phyloP scores from a whole-genome alignment of 305 asterid species.

The Rubia tinctorum region DNA sequence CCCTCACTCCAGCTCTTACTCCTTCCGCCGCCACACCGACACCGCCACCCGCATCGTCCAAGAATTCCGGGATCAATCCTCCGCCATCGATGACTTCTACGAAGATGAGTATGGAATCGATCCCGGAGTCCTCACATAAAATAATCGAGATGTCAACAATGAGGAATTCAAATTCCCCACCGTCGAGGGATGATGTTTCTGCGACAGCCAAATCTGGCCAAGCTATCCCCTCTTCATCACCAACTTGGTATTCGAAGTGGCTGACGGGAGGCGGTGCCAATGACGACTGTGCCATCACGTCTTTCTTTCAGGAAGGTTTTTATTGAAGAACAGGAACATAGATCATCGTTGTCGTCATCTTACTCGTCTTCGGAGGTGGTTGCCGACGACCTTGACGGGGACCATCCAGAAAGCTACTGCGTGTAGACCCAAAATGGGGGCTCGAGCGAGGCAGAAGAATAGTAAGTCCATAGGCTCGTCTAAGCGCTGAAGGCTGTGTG shows the following conservation, averaged over 20 bases:
- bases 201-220: slow-evolving; percentile 66
- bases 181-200: slow-evolving; percentile 65
- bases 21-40: too few species aligned
- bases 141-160: slow-evolving; percentile 19
- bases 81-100: neutral
- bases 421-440: slow-evolving; percentile 52
- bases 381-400: slow-evolving; percentile 61
- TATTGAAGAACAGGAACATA: slow-evolving; percentile 46
- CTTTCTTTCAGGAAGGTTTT: slow-evolving; percentile 60
- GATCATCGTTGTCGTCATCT: slow-evolving; percentile 41
- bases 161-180: slow-evolving; percentile 53
- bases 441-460: slow-evolving; percentile 42
- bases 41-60: too few species aligned
- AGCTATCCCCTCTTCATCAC: slow-evolving; percentile 51
- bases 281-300: slow-evolving; percentile 17
- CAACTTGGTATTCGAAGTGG: slow-evolving; percentile 21
- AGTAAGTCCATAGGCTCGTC: slow-evolving; percentile 55
- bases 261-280: neutral
- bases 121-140: neutral
- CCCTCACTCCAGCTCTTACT: too few species aligned
- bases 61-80: too few species aligned
- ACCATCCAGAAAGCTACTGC: slow-evolving; percentile 61
- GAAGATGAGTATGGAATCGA: neutral
- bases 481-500: too few species aligned
- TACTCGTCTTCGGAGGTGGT: slow-evolving; percentile 34